Evolutionary conservation across 441 rosid genomes (phyloP).

Genomic region (Isatis lusitanica): DNA sequence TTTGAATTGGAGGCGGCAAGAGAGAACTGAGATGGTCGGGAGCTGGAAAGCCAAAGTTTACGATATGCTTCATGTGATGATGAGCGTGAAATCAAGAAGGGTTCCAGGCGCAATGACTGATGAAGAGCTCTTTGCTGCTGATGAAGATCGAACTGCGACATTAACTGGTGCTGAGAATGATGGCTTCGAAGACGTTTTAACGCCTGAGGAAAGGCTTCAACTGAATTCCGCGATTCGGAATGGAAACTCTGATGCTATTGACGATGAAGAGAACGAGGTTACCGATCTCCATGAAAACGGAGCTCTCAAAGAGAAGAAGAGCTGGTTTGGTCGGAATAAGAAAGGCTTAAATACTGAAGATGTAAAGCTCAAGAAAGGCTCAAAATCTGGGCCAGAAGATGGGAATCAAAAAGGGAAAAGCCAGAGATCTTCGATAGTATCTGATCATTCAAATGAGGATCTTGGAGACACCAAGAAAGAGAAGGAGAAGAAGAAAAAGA

Average conservation of each 20-base stretch:
- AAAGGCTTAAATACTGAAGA: slow-evolving; percentile 80
- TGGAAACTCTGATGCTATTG: slow-evolving; percentile 62
- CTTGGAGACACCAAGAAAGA: slow-evolving; percentile 57
- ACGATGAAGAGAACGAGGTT: slow-evolving; percentile 70
- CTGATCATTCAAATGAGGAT: slow-evolving; percentile 65
- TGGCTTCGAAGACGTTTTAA: slow-evolving; percentile 78
- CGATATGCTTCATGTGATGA: slow-evolving; percentile 98
- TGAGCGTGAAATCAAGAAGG: slow-evolving; percentile 94
- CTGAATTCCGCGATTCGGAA: slow-evolving; percentile 72
- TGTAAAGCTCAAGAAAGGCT: slow-evolving; percentile 69
- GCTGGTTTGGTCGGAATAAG: slow-evolving; percentile 97
- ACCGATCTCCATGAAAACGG: slow-evolving; percentile 57
- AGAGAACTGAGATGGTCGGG: slow-evolving; percentile 91
- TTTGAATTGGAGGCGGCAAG: slow-evolving; percentile 96
- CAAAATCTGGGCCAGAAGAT: slow-evolving; percentile 79
- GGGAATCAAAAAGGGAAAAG: slow-evolving; percentile 59
- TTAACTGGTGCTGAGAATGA: slow-evolving; percentile 58
- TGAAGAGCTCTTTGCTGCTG: slow-evolving; percentile 90
- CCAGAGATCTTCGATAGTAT: slow-evolving; percentile 46
- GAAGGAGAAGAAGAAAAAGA: slow-evolving; percentile 78
- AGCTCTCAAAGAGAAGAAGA: slow-evolving; percentile 76
- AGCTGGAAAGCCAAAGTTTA: slow-evolving; percentile 95
- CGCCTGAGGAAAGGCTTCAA: slow-evolving; percentile 87
- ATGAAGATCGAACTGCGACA: slow-evolving; percentile 57
- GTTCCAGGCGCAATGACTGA: slow-evolving; percentile 99